Evolutionary conservation across 176 grass and related monocot genomes (phyloP), one percentile per base, ranked within the genome.

Genomic region (Chloris gayana): DNA sequence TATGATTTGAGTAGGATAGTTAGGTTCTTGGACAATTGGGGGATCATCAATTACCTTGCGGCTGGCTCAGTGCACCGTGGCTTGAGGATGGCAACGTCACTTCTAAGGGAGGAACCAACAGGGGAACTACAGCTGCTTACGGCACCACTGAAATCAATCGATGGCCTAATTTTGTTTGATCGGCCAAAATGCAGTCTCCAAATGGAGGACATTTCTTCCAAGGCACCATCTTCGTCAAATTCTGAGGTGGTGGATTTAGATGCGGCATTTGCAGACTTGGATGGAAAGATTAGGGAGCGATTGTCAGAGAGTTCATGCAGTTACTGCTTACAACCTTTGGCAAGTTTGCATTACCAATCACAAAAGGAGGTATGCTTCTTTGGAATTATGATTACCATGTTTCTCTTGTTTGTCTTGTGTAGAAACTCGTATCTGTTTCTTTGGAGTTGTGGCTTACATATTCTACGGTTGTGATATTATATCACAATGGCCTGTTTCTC

Each of bases 1-100:
- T 91, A 95, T 75, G 90, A 98, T 74, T 82, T 98, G 42, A 93
- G 90, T 79, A 89, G 96, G 37, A 93, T 98, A 51, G 92, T 98
- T 65, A 82, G 90, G 47, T 95, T 95, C 86, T 84, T 98, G 69
- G 96, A 98, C 35, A 86, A 90, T 24, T 95, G 92, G 92, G 96
- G 96, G 67, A 95, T 98, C 66, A 98, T 98, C 76, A 98, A 98
- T 80, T 95, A 98, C 81, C 86, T 93, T 17, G 92, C 88, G 3
- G 45, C 84, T 72, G 88, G 89, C 18, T 89, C 87, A 2, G 92
- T 95, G 70, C 92, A 91, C 74, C 81, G 72, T 0, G 90, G 86
- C 35, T 79, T 88, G 19, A 94, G 92, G 77, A 85, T 89, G 86
- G 88, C 96, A 77, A 83, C 88, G 15, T 87, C 92, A 0, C 90